Evolutionary conservation across 2,329 filamentous ascomycete genomes (phyloP).

Genomic region (Monilinia vaccinii-corymbosi): DNA sequence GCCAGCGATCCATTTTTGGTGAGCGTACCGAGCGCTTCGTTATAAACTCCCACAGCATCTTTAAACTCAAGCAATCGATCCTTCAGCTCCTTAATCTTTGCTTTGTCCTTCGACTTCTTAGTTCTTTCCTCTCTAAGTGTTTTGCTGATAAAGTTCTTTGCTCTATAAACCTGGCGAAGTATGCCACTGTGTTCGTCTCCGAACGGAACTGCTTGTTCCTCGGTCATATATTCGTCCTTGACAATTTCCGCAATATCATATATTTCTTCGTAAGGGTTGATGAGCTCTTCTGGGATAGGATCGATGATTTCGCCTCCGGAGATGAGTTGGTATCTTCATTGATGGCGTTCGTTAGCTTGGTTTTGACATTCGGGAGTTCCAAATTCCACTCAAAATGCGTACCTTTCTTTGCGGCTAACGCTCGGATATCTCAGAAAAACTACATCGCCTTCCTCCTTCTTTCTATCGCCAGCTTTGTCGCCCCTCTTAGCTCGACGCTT

Average conservation of each 20-base stretch:
- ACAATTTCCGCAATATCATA: constrained; percentile 60
- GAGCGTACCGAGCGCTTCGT: constrained; percentile 55
- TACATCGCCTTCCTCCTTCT: constrained; percentile 36
- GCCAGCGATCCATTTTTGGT: constrained; percentile 63
- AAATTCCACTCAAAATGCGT: constrained; percentile 14
- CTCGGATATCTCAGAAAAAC: constrained; percentile 82
- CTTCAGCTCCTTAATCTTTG: constrained; percentile 48
- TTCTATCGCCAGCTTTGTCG: constrained; percentile 34
- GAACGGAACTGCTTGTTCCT: constrained; percentile 57
- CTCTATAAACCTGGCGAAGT: constrained; percentile 67
- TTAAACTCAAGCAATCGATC: constrained; percentile 57
- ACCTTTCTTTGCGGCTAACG: constrained; percentile 58
- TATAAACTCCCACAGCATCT: constrained; percentile 67
- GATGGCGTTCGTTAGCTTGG: background rate
- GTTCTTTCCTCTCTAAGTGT: constrained; percentile 34
- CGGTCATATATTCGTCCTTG: constrained; percentile 67
- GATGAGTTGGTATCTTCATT: constrained; percentile 59
- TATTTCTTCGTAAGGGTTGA: constrained; percentile 68
- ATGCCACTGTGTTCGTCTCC: constrained; percentile 65
- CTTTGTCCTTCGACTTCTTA: constrained; percentile 42
- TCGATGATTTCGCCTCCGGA: constrained; percentile 72
- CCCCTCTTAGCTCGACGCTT: constrained; percentile 42
- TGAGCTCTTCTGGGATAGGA: constrained; percentile 67
- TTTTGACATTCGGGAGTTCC: background rate
- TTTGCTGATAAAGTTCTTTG: constrained; percentile 30